Conservation (phyloP, 2,329 filamentous ascomycete species). For the Aspergillus ochraceus region DNA sequence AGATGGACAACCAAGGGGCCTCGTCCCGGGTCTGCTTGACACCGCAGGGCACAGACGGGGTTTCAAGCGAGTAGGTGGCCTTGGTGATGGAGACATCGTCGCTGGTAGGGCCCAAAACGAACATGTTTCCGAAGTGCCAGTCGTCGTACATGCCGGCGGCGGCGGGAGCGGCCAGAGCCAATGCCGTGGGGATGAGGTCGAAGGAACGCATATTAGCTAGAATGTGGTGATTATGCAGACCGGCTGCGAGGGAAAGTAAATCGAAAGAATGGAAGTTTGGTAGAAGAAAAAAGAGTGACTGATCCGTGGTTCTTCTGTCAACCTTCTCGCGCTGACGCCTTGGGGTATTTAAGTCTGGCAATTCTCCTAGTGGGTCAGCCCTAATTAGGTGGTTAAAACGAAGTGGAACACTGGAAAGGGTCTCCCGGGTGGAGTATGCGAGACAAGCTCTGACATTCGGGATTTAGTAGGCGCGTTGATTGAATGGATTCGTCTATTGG, state of each 20-base stretch:
- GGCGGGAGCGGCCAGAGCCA: conserved; percentile 9
- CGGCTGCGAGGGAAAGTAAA: neutral
- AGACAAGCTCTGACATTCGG: neutral
- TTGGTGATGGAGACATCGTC: conserved; percentile 10
- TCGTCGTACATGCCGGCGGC: conserved; percentile 2
- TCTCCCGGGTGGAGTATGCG: neutral
- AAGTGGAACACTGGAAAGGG: too few relatives aligned
- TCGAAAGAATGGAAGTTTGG: neutral
- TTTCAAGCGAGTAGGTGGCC: conserved; percentile 7
- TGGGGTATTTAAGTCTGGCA: neutral
- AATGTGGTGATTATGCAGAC: neutral
- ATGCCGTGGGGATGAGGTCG: neutral
- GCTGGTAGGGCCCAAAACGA: conserved; percentile 4
- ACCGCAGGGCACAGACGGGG: conserved; percentile 5
- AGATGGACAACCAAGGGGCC: conserved; percentile 8
- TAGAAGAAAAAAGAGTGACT: neutral
- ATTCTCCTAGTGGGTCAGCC: neutral
- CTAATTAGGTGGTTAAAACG: neutral
- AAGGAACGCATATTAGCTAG: neutral
- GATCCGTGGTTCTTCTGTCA: neutral
- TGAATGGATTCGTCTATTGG: neutral
- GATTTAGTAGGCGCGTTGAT: neutral
- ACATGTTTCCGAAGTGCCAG: conserved; percentile 12
- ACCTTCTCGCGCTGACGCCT: neutral
- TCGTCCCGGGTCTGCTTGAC: neutral